Percentiles rank a stretch among this genome's conserved stretches.
phyloP scores from a whole-genome alignment of 2,329 filamentous ascomycete genomes.

The Claviceps arundinis region DNA sequence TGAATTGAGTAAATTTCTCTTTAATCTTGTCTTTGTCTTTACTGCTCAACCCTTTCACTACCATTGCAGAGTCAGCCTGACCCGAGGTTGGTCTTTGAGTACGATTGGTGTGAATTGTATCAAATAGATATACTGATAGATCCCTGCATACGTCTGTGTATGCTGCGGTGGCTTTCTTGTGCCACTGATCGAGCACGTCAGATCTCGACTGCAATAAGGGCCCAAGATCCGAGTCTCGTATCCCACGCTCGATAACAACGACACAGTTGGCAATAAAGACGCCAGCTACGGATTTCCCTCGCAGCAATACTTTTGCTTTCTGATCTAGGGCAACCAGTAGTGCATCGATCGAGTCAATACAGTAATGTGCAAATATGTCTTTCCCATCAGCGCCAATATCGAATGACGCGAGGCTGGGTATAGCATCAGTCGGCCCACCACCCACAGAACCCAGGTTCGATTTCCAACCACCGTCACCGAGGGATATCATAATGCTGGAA shows the following conservation, averaged over 20 bases:
- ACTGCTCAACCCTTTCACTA: slow-evolving; percentile 69
- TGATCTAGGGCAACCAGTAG: slow-evolving; percentile 63
- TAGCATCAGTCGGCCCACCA: slow-evolving; percentile 46
- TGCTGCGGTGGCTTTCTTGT: slow-evolving; percentile 68
- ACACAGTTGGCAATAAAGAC: slow-evolving; percentile 88
- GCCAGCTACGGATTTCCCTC: slow-evolving; percentile 65
- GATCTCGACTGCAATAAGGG: slow-evolving; percentile 56
- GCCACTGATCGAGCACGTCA: slow-evolving; percentile 63
- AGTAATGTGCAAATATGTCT: slow-evolving; percentile 81
- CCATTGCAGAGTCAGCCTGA: slow-evolving; percentile 63
- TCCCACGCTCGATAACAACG: slow-evolving; percentile 70
- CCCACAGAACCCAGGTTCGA: slow-evolving; percentile 34
- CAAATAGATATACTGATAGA: slow-evolving; percentile 69
- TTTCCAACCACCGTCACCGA: slow-evolving; percentile 88
- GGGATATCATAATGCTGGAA: slow-evolving; percentile 77
- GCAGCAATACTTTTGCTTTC: slow-evolving; percentile 59
- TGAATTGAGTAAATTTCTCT: slow-evolving; percentile 88
- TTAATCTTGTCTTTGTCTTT: slow-evolving; percentile 97
- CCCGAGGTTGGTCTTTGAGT: slow-evolving; percentile 58
- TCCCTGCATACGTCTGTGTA: slow-evolving; percentile 87
- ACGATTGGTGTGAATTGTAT: slow-evolving; percentile 83
- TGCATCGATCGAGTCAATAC: slow-evolving; percentile 73
- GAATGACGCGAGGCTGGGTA: slow-evolving; percentile 62
- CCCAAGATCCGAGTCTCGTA: slow-evolving; percentile 66
- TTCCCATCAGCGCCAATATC: slow-evolving; percentile 82